A percentile compares a stretch with the other conserved stretches of the same genome.
These are phyloP conservation scores for Fagus sylvatica DNA, from an alignment of 306 rosid genomes.

Conservation along the genomic window DNA sequence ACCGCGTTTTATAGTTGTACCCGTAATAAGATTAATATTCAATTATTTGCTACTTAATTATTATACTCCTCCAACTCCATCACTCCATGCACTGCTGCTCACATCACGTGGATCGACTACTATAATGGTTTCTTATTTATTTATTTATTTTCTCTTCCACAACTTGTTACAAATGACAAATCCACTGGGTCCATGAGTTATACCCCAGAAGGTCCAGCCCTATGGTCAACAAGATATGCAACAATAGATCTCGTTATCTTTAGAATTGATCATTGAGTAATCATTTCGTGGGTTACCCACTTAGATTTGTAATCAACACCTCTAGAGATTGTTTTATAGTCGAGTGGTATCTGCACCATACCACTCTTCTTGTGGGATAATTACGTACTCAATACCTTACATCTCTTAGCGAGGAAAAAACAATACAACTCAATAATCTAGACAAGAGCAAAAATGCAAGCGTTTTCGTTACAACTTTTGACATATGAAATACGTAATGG, in stretches of 20 bases:
- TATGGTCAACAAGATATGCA: too few relatives aligned
- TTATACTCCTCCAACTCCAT: slow-evolving; percentile 10
- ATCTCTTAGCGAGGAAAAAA: background rate
- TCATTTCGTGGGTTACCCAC: too few relatives aligned
- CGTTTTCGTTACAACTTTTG: background rate
- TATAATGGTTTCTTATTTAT: background rate
- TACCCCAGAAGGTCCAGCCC: too few relatives aligned
- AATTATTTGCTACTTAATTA: slow-evolving; percentile 4
- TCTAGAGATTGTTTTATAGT: too few relatives aligned
- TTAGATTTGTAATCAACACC: too few relatives aligned
- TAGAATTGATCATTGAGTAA: too few relatives aligned
- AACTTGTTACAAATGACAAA: too few relatives aligned
- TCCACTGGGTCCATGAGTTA: too few relatives aligned
- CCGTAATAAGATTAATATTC: slow-evolving; percentile 6
- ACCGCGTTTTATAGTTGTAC: slow-evolving; percentile 54
- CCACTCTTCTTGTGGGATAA: too few relatives aligned
- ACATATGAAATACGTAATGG: background rate
- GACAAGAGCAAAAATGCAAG: background rate
- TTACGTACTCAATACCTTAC: background rate
- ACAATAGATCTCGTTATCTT: too few relatives aligned
- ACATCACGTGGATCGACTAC: slow-evolving; percentile 37
- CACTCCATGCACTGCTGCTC: slow-evolving; percentile 5
- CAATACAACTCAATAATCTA: too few relatives aligned
- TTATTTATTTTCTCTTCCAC: background rate
- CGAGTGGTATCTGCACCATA: too few relatives aligned